Evolutionary conservation across 768 basidiomycete species (phyloP).

Genomic region (Coprinopsis cinerea): DNA sequence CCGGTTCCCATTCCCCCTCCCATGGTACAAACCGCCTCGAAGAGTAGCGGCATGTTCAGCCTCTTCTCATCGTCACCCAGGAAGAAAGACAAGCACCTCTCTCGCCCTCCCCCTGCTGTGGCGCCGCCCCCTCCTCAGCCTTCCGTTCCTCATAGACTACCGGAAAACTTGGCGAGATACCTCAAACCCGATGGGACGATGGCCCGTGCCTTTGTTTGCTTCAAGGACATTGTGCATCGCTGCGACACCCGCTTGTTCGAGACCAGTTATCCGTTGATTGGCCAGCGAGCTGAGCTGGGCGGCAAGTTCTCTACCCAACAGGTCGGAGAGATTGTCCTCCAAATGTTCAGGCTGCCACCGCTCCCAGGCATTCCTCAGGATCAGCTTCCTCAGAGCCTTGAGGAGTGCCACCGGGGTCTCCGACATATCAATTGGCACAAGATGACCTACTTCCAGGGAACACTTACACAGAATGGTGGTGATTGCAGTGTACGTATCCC

Average conservation of each 20-base stretch:
- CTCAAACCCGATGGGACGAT: constrained; percentile 84
- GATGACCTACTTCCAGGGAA: constrained; percentile 89
- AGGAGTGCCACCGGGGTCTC: constrained; percentile 86
- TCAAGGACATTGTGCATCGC: constrained; percentile 77
- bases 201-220: constrained; percentile 81
- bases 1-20: constrained; percentile 24
- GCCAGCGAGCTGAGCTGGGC: constrained; percentile 56
- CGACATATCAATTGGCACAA: constrained; percentile 93
- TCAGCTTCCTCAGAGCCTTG: constrained; percentile 84
- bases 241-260: constrained; percentile 87
- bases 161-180: constrained; percentile 77
- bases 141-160: constrained; percentile 37
- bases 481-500: constrained; percentile 72
- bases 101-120: constrained; percentile 30
- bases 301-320: constrained; percentile 59
- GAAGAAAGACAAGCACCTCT: constrained; percentile 47
- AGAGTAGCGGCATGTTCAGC: constrained; percentile 59
- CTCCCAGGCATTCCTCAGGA: constrained; percentile 75
- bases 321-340: constrained; percentile 83
- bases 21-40: constrained; percentile 44
- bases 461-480: constrained; percentile 88
- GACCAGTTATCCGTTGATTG: constrained; percentile 75
- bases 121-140: constrained; percentile 31
- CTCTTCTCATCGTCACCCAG: constrained; percentile 77
- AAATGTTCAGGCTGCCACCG: constrained; percentile 86